phyloP scores from a whole-genome alignment of 2,329 filamentous ascomycete genomes.

The Fusarium bactridioides region DNA sequence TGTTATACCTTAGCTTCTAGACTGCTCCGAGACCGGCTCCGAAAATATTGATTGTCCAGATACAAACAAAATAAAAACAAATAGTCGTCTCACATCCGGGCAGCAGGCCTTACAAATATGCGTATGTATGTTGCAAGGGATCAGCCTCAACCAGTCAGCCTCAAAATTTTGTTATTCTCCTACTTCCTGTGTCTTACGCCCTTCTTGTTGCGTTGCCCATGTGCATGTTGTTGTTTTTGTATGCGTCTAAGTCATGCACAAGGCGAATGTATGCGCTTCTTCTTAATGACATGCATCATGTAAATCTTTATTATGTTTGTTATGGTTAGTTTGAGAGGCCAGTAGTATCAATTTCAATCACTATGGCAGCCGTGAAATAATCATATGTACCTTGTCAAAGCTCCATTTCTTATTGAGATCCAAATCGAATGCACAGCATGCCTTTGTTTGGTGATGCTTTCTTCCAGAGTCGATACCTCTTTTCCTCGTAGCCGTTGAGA shows the following conservation, averaged over 20 bases:
- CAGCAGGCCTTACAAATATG: not conserved
- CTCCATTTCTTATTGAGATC: not conserved
- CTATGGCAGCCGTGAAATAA: not conserved
- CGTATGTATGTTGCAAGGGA: not conserved
- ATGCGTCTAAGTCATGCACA: not conserved
- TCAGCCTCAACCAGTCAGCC: not conserved
- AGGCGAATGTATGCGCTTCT: not conserved
- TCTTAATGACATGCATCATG: not conserved
- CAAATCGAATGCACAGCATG: not conserved
- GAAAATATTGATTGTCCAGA: not conserved
- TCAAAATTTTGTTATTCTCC: not conserved
- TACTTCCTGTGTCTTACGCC: not conserved
- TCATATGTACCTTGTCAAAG: not conserved
- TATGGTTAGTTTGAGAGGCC: not conserved
- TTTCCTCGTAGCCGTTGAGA: constrained; percentile 1
- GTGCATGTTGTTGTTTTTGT: not conserved
- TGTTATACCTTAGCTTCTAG: not conserved
- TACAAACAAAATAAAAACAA: not conserved
- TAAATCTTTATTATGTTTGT: not conserved
- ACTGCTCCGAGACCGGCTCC: constrained; percentile 3
- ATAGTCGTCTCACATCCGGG: not conserved
- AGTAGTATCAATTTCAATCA: not conserved
- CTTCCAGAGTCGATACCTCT: not conserved
- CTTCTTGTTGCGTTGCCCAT: not conserved
- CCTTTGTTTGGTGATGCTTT: not conserved